phyloP scores from a whole-genome alignment of 495 filamentous ascomycete genomes.

The Annulohypoxylon stygium region DNA sequence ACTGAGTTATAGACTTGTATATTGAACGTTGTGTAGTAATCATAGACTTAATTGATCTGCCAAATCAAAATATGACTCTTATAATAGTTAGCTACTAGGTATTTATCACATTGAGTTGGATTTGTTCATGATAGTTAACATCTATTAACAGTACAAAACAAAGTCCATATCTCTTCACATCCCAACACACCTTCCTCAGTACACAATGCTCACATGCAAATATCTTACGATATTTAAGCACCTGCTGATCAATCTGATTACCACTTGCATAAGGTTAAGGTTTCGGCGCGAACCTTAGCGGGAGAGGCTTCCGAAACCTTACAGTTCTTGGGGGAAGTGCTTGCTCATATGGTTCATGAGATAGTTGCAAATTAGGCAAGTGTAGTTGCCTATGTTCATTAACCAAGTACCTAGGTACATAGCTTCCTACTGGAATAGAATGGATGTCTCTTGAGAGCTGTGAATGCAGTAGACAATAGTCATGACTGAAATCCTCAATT shows the following conservation, averaged over 20 bases:
- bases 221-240: not conserved
- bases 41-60: too few relatives aligned
- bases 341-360: not conserved
- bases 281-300: not conserved
- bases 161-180: too few relatives aligned
- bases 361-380: constrained; percentile 16
- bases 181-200: too few relatives aligned
- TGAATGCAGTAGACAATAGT: not conserved
- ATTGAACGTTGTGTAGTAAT: too few relatives aligned
- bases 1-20: too few relatives aligned
- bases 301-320: constrained; percentile 18
- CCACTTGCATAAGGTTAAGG: not conserved
- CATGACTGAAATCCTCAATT: not conserved
- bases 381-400: not conserved
- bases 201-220: not conserved
- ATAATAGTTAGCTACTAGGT: not conserved
- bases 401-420: not conserved
- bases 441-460: not conserved
- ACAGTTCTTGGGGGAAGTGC: not conserved
- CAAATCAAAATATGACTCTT: not conserved
- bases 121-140: too few relatives aligned
- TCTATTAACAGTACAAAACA: too few relatives aligned
- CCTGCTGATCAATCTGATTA: not conserved
- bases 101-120: too few relatives aligned
- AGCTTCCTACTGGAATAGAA: not conserved